These are phyloP conservation scores for Fusarium nematophilum DNA, from an alignment of 2,329 filamentous ascomycete species.

Conservation along the genomic window DNA sequence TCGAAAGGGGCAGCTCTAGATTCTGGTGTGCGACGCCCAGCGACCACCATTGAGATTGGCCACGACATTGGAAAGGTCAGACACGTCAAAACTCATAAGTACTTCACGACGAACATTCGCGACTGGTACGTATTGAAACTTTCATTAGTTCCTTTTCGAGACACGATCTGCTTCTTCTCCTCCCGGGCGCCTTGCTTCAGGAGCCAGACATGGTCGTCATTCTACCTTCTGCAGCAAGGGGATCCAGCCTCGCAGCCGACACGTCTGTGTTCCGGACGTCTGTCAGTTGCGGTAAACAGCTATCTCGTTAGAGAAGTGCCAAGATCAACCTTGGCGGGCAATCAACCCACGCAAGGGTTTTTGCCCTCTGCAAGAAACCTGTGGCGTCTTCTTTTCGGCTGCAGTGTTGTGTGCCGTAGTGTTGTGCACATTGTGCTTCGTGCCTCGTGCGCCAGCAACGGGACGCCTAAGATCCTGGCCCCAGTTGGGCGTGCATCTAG, in stretches of 20 bases:
- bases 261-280: not conserved
- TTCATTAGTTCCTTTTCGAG: not conserved
- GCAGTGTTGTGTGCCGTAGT: conserved; percentile 21
- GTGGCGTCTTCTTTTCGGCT: conserved; percentile 22
- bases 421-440: conserved; percentile 19
- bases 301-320: conserved; percentile 12
- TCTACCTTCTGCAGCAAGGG: not conserved
- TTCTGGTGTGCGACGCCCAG: not conserved
- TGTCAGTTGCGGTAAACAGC: conserved; percentile 10
- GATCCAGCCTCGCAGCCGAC: not conserved
- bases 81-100: not conserved
- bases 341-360: conserved; percentile 26
- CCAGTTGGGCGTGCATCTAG: conserved; percentile 15
- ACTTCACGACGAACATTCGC: not conserved
- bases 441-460: conserved; percentile 23
- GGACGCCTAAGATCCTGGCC: conserved; percentile 23
- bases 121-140: conserved; percentile 24
- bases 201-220: not conserved
- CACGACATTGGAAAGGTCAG: conserved; percentile 1
- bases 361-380: conserved; percentile 26
- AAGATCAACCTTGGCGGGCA: conserved; percentile 2
- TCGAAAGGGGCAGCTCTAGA: no score
- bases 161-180: not conserved
- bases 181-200: not conserved
- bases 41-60: not conserved